A percentile compares a stretch with the other conserved stretches of the same genome.
Evolutionary conservation across 1,139 yeast species (phyloP).

Genomic region (Casaregolazyma suthepensis): DNA sequence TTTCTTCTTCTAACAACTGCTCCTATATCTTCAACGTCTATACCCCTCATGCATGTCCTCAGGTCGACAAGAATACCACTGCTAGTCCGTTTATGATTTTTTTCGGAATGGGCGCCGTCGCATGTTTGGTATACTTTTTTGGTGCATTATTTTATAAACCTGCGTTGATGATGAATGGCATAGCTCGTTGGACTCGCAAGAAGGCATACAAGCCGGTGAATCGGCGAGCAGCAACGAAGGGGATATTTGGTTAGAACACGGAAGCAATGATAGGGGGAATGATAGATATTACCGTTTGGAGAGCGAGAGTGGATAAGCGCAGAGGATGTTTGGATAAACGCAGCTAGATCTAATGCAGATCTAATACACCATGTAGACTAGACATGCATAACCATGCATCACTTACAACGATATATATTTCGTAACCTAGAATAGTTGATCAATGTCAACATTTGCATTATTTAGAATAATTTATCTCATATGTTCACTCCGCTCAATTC

Average conservation of each 20-base stretch:
- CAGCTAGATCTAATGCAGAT: no score
- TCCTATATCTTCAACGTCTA: conserved; percentile 79
- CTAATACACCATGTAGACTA: no score
- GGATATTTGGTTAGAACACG: background rate
- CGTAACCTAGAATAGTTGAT: background rate
- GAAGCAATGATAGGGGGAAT: no score
- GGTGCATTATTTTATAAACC: conserved; percentile 18
- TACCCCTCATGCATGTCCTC: conserved; percentile 85
- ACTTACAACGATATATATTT: background rate
- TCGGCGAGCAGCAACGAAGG: background rate
- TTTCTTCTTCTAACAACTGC: conserved; percentile 72
- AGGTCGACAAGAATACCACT: conserved; percentile 46
- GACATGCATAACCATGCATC: background rate
- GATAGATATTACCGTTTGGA: no score
- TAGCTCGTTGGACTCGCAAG: conserved; percentile 4
- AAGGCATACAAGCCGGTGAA: background rate
- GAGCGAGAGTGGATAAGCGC: no score
- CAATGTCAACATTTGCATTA: background rate
- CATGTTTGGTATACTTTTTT: conserved; percentile 30
- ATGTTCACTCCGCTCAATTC: conserved; percentile 27
- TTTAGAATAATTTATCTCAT: conserved; percentile 11
- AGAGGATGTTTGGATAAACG: no score
- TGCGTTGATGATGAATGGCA: conserved; percentile 13
- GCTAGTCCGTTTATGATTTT: conserved; percentile 28
- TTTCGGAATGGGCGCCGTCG: conserved; percentile 30